Conservation (phyloP, 768 basidiomycete genomes). For the Lepiota brunneoincarnata region DNA sequence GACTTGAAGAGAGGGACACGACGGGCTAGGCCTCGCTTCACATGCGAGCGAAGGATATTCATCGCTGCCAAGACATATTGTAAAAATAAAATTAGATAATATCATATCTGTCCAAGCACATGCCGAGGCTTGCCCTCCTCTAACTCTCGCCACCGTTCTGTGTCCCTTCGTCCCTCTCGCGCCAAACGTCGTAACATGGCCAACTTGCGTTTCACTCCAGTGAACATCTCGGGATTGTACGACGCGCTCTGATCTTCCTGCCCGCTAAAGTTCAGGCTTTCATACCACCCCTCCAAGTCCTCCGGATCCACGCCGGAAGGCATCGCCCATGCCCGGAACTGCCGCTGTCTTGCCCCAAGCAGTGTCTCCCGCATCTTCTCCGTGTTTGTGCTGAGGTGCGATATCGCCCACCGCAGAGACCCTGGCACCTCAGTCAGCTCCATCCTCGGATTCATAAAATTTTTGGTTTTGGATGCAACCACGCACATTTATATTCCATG, state of each 20-base stretch:
- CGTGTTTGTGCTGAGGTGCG: conserved; percentile 30
- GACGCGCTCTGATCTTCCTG: conserved; percentile 25
- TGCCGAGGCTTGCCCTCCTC: conserved; percentile 46
- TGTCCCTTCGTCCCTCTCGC: conserved; percentile 39
- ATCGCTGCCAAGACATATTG: too few species aligned
- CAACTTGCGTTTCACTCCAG: conserved; percentile 30
- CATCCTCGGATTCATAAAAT: neutral
- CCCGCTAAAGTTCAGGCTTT: conserved; percentile 39
- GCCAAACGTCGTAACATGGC: conserved; percentile 44
- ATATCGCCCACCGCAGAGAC: conserved; percentile 58
- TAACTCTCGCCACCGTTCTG: conserved; percentile 29
- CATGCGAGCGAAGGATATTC: too few species aligned
- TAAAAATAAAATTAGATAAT: neutral
- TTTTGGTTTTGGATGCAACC: neutral
- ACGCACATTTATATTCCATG: neutral
- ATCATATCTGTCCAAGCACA: conserved; percentile 29
- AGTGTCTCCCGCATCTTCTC: conserved; percentile 35
- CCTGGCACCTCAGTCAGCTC: conserved; percentile 36
- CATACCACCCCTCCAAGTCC: conserved; percentile 45
- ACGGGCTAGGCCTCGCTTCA: too few species aligned
- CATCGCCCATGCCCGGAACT: conserved; percentile 43
- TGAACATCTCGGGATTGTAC: conserved; percentile 32
- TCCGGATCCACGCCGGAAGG: conserved; percentile 46
- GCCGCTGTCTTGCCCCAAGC: conserved; percentile 33
- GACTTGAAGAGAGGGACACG: too few species aligned